Base-by-base conservation (phyloP, 192 early-diverging fungal species). In the Gaertneriomyces sp. region DNA sequence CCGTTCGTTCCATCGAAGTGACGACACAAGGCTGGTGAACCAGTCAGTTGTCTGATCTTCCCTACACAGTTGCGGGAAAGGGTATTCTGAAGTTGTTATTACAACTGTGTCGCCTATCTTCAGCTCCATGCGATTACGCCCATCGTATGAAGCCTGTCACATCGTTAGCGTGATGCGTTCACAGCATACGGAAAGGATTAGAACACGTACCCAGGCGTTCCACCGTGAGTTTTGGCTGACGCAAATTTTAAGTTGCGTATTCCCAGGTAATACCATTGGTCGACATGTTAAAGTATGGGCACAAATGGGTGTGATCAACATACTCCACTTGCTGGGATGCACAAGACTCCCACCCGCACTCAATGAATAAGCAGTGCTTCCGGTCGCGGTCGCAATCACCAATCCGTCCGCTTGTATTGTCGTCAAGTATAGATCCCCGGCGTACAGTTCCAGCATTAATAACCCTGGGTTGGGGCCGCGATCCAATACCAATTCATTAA, bases 381-480 rank as follows among this genome's bases (percentile, higher is more conserved):
- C 97, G 0, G 97, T 99, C 6, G 95, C 92, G 5, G 97, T 98
- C 0, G 94, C 89, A 58, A 99, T 75, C 33, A 92, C 91, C 68
- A 99, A 78, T 2, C 96, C 96, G 71, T 99, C 96, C 0, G 96
- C 96, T 63, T 96, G 92, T 4, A 98, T 92, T 0, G 94, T 96
- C 4, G 96, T 96, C 40, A 99, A 74, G 66, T 95, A 92, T 56
- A 85, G 74, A 39, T 90, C 88, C 64, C 95, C 91, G 11, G 88
- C 94, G 81, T 91, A 92, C 54, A 81, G 64, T 39, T 79, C 79
- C n/a, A 98, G 78, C 70, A 70, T 78, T 47, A 78, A 43, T 56
- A 78, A 64, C 12, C 72, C 73, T 5, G 72, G 56, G 50, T 71
- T 68, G 6, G 66, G 53, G 50, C 72, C 92, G 49, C 68, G 68